phyloP scores from a whole-genome alignment of 176 grass and related monocot species.

The Saccharum spontaneum region DNA sequence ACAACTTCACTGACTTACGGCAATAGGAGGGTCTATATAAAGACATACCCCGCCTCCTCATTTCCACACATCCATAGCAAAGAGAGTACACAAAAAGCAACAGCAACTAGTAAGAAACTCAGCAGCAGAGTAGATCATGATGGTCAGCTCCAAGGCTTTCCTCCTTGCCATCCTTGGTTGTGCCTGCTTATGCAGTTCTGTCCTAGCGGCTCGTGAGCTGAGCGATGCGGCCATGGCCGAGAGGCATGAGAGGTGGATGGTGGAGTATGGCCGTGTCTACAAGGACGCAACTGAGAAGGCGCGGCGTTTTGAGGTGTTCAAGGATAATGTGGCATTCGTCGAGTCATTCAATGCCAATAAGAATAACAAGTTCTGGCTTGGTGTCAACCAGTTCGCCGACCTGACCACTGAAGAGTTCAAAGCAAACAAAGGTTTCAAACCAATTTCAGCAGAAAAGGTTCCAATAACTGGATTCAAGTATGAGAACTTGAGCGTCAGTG shows the following conservation, averaged over 20 bases:
- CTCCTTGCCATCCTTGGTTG: not conserved
- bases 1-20: not conserved
- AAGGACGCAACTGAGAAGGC: not conserved
- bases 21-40: not conserved
- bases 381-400: conserved; percentile 16
- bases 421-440: not conserved
- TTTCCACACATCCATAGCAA: not conserved
- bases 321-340: not conserved
- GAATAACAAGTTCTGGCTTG: conserved; percentile 12
- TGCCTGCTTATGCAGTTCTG: conserved; percentile 1
- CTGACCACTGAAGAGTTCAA: conserved; percentile 1
- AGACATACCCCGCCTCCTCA: not conserved
- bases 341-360: not conserved
- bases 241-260: conserved; percentile 17
- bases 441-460: not conserved
- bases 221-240: not conserved
- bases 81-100: not conserved
- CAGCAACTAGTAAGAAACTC: not conserved
- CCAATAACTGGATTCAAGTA: not conserved
- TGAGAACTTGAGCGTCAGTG: not conserved
- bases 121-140: not conserved
- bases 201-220: not conserved
- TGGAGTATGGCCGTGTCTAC: not conserved
- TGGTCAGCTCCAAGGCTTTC: conserved; percentile 39
- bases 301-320: not conserved